Conservation (phyloP, 768 basidiomycete species). For the Leccinum arenicola region DNA sequence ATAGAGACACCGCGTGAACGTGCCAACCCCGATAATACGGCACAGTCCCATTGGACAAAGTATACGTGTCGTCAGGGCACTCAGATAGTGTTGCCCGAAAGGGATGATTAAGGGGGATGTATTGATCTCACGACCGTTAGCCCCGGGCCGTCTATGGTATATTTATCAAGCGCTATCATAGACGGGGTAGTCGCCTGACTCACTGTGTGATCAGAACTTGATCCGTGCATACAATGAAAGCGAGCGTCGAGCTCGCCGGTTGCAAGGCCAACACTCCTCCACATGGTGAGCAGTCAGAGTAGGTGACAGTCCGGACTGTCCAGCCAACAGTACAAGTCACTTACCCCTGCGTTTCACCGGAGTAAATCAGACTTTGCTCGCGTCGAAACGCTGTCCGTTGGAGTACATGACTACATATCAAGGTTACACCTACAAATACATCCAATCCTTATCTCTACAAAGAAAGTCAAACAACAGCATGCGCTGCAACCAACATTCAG, state of each 20-base stretch:
- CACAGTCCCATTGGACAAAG: not conserved
- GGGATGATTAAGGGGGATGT: no score
- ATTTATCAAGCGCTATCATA: no score
- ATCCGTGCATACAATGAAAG: no score
- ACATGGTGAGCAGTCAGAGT: not conserved
- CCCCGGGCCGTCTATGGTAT: no score
- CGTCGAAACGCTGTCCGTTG: not conserved
- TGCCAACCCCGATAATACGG: not conserved
- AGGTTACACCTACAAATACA: constrained; percentile 10
- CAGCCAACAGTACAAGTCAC: not conserved
- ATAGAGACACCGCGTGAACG: not conserved
- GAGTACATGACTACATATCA: not conserved
- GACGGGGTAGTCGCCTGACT: not conserved
- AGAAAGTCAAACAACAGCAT: not conserved
- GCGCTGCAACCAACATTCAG: not conserved
- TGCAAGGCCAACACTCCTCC: not conserved
- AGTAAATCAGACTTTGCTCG: no score
- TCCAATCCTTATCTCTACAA: not conserved
- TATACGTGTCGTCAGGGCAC: not conserved
- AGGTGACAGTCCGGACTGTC: not conserved
- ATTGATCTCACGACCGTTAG: not conserved
- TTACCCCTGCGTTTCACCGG: no score
- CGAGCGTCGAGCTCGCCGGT: not conserved
- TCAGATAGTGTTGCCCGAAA: no score
- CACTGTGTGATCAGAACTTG: not conserved